A percentile compares a stretch with the other conserved stretches of the same genome.
Evolutionary conservation across 139 green algal genomes (phyloP).

Genomic region (Pycnococcus provasolii): DNA sequence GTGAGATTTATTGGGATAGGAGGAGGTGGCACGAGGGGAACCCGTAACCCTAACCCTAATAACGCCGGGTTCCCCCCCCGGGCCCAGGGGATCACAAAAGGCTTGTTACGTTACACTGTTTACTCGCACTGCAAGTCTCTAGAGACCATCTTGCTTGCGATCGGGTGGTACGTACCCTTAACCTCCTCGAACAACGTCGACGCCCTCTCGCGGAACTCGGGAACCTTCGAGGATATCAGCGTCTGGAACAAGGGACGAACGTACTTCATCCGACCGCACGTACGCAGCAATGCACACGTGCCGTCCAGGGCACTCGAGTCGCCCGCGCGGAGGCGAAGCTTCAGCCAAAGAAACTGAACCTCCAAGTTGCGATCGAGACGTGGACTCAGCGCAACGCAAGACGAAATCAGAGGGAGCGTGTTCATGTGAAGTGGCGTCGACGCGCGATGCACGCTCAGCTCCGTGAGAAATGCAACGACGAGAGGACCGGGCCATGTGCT

Average conservation of each 20-base stretch:
- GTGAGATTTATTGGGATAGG: too few species aligned
- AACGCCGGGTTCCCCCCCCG: too few species aligned
- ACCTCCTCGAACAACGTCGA: constrained; percentile 48
- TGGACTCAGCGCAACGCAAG: not conserved
- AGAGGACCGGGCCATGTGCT: not conserved
- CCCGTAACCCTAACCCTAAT: too few species aligned
- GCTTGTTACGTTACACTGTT: too few species aligned
- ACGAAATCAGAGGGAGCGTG: not conserved
- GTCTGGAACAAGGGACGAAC: constrained; percentile 61
- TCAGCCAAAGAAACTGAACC: constrained; percentile 7
- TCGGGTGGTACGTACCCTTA: constrained; percentile 63
- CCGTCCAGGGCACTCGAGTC: constrained; percentile 34
- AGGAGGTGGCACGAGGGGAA: too few species aligned
- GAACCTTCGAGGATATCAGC: constrained; percentile 33
- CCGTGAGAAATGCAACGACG: constrained; percentile 8
- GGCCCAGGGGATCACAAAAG: too few species aligned
- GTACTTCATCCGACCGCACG: constrained; percentile 63
- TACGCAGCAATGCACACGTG: constrained; percentile 1
- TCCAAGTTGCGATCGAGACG: not conserved
- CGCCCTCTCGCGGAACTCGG: constrained; percentile 29
- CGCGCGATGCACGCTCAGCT: not conserved
- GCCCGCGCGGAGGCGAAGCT: constrained; percentile 52
- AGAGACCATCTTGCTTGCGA: constrained; percentile 70
- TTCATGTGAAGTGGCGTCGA: not conserved
- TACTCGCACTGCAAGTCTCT: constrained; percentile 38